Base-by-base conservation (phyloP, 768 basidiomycete species). In the Leccinum subgranulosum region DNA sequence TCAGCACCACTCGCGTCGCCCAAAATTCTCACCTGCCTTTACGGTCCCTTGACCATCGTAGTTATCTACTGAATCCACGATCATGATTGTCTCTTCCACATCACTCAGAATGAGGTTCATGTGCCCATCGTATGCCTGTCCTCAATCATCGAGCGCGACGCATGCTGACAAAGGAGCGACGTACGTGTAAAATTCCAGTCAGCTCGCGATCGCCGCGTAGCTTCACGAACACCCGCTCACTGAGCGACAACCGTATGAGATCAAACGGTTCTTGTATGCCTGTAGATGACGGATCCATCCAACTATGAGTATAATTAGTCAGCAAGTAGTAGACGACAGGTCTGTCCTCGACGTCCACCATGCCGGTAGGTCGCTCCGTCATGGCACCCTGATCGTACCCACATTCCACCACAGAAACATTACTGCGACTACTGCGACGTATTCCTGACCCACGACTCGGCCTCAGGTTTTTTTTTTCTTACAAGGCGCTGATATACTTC, bases 91-190 rank as follows among this genome's bases (percentile, higher is more conserved):
- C 77, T 99, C 97, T 70, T 98, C 96, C 15, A 98, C 97, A 69
- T 98, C 92, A 66, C 92, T 94, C 65, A 99, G 80, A 61, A 99
- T 97, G 66, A 99, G 81, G 73, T 99, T 98, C 97, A 98, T 98
- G 74, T 98, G 97, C n/a, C 95, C 97, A 76, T 99, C 97, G 68
- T 98, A 98, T 21, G 97, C 97, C 97, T 99, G 67, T 64, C 59
- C 51, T 52, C 56, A 28, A 61, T 25, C 39, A 54, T 57, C 60
- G 54, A 53, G 19, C 36, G 50, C 53, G 3, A 49, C 55, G 31
- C 51, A 36, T 25, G 21, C 46, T 43, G 34, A 43, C 48, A 29
- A 58, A 49, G n/a, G n/a, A 21, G 41, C 45, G 49, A 72, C 90
- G 49, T 68, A 96, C 97, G 76, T 99, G 96, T 48, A 99, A 77